These are phyloP conservation scores for Pleurotus sapidus DNA, from an alignment of 768 basidiomycete genomes.

Conservation along the genomic window DNA sequence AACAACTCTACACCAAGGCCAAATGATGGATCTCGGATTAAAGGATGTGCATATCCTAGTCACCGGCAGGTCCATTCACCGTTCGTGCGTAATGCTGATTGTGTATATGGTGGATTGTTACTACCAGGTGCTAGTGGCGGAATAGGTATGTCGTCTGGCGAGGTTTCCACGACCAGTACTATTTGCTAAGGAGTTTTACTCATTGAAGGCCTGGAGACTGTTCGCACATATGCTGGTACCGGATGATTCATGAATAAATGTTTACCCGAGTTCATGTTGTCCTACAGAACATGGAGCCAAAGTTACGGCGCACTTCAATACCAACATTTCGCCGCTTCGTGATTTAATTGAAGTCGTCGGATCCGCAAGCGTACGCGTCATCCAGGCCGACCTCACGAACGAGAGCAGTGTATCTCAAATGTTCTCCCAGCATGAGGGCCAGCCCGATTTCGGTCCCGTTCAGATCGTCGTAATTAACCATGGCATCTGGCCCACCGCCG, in stretches of 20 bases:
- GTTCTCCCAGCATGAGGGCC: slow-evolving; percentile 39
- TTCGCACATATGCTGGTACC: slow-evolving; percentile 53
- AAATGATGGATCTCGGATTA: slow-evolving; percentile 53
- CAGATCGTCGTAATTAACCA: slow-evolving; percentile 65
- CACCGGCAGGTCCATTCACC: slow-evolving; percentile 45
- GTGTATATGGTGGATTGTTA: neutral
- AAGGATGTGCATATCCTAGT: slow-evolving; percentile 63
- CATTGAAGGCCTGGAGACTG: slow-evolving; percentile 50
- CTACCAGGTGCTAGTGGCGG: slow-evolving; percentile 67
- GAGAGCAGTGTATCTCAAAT: slow-evolving; percentile 52
- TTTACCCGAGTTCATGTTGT: slow-evolving; percentile 1
- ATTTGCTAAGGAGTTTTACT: neutral
- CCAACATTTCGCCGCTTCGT: slow-evolving; percentile 39
- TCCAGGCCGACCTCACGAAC: slow-evolving; percentile 57
- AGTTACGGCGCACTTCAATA: slow-evolving; percentile 72
- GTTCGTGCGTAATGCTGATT: no score
- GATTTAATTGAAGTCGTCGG: slow-evolving; percentile 36
- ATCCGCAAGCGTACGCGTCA: slow-evolving; percentile 26
- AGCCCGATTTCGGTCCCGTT: slow-evolving; percentile 42
- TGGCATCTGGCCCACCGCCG: slow-evolving; percentile 43
- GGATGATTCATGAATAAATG: slow-evolving; percentile 4
- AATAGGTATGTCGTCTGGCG: slow-evolving; percentile 36
- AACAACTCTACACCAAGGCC: no score
- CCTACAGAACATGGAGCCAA: slow-evolving; percentile 62
- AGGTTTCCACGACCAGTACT: no score